These are phyloP conservation scores for Trichophyton simii DNA, from an alignment of 2,329 filamentous ascomycete species.

Conservation along the genomic window DNA sequence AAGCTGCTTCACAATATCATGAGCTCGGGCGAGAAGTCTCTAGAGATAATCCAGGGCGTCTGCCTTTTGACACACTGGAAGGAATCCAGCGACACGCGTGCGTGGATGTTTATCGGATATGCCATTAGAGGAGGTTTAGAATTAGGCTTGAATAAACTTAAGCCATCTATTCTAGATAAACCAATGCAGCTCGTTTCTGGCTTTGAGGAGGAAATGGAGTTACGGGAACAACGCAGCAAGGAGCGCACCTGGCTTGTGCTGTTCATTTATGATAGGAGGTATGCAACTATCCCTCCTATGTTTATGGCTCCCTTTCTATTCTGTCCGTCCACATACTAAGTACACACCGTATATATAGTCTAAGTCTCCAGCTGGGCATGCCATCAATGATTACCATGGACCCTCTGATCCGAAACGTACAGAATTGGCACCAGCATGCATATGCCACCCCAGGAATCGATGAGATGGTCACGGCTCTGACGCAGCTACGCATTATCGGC, in stretches of 20 bases:
- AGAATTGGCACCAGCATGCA: constrained; percentile 23
- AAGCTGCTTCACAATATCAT: constrained; percentile 20
- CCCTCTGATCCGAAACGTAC: constrained; percentile 26
- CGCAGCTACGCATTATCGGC: constrained; percentile 26
- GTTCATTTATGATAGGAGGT: constrained; percentile 33
- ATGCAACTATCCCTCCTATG: constrained; percentile 5
- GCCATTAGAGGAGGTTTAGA: constrained; percentile 32
- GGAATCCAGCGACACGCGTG: constrained; percentile 30
- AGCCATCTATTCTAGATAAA: constrained; percentile 11
- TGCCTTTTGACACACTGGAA: constrained; percentile 31
- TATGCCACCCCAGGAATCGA: constrained; percentile 23
- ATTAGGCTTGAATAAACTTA: constrained; percentile 18
- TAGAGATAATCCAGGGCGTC: constrained; percentile 30
- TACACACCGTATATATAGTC: constrained; percentile 16
- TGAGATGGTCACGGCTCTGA: constrained; percentile 27
- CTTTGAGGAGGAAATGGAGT: constrained; percentile 9
- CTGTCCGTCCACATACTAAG: not conserved
- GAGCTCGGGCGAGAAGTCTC: constrained; percentile 25
- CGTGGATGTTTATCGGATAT: constrained; percentile 31
- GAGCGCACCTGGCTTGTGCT: constrained; percentile 30
- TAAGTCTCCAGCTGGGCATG: constrained; percentile 32
- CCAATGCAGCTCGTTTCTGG: not conserved
- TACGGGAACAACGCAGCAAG: constrained; percentile 23
- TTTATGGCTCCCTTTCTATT: not conserved
- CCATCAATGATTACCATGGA: constrained; percentile 33